These are phyloP conservation scores for Tylopilus sp. DNA, from an alignment of 768 basidiomycete genomes.

Conservation along the genomic window DNA sequence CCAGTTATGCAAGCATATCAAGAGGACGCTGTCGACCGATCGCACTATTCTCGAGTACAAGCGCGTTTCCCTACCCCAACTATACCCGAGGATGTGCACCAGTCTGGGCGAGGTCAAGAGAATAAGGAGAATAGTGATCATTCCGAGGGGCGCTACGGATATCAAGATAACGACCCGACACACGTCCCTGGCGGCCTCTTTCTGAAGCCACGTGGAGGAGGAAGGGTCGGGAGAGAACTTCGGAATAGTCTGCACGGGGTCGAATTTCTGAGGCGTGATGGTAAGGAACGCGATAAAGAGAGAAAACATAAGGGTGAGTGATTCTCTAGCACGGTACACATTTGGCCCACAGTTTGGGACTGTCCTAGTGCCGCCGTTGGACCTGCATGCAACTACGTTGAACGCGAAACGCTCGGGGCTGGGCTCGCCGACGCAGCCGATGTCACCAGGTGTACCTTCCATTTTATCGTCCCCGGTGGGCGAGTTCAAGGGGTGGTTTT, in stretches of 20 bases:
- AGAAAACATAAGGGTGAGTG: constrained; percentile 50
- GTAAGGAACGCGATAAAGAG: constrained; percentile 48
- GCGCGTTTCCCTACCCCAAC: constrained; percentile 9
- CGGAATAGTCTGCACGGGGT: constrained; percentile 44
- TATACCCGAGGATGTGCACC: constrained; percentile 14
- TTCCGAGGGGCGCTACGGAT: constrained; percentile 12
- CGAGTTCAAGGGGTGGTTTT: constrained; percentile 69
- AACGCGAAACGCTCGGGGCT: constrained; percentile 1
- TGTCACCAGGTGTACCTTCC: constrained; percentile 34
- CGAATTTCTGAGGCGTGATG: constrained; percentile 30
- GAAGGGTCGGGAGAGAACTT: constrained; percentile 44
- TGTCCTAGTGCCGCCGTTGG: constrained; percentile 51
- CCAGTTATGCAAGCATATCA: constrained; percentile 23
- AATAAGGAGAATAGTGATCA: constrained; percentile 40
- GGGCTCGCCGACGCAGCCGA: constrained; percentile 47
- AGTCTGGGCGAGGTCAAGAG: constrained; percentile 14
- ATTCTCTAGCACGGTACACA: background rate
- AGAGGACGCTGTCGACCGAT: constrained; percentile 16
- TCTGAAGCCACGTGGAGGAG: constrained; percentile 27
- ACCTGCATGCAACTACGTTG: constrained; percentile 21
- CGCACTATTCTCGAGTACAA: constrained; percentile 12
- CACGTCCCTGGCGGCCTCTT: constrained; percentile 31
- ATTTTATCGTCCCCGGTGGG: constrained; percentile 70
- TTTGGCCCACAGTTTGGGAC: background rate
- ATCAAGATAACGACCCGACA: constrained; percentile 17